phyloP scores from a whole-genome alignment of 257 asterid genomes.

The Cruciata laevipes region DNA sequence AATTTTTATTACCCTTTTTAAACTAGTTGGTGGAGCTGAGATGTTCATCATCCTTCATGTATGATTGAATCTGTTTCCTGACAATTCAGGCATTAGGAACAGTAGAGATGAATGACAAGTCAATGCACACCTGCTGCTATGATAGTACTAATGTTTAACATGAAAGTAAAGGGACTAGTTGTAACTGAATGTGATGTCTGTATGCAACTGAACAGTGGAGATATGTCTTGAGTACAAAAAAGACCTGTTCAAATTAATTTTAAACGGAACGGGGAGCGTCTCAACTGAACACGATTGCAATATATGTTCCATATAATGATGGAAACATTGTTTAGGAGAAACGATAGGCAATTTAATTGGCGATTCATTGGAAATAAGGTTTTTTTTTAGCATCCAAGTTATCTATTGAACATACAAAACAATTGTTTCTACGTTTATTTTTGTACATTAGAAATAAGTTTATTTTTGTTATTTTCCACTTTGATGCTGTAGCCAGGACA shows the following conservation, averaged over 20 bases:
- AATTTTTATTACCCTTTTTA: neutral
- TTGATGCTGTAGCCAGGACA: neutral
- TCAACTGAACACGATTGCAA: neutral
- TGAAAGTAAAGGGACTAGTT: neutral
- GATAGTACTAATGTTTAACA: neutral
- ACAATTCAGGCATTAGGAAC: constrained; percentile 1
- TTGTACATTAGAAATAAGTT: too few relatives aligned
- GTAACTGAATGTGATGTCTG: neutral
- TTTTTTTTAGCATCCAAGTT: neutral
- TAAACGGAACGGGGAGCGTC: neutral
- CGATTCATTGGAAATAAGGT: neutral
- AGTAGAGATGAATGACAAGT: constrained; percentile 12
- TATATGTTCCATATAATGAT: neutral
- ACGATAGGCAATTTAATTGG: neutral
- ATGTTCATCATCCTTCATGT: neutral
- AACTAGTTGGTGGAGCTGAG: neutral
- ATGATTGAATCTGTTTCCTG: neutral
- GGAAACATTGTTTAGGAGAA: neutral
- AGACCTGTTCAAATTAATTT: neutral
- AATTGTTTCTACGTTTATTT: too few relatives aligned
- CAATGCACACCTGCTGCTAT: neutral
- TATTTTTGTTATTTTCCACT: neutral
- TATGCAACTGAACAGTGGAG: neutral
- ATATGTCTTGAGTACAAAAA: neutral
- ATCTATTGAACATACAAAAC: too few relatives aligned